Evolutionary conservation across 306 rosid genomes (phyloP), one percentile per base, ranked within the genome.

Genomic region (Dryas octopetala): DNA sequence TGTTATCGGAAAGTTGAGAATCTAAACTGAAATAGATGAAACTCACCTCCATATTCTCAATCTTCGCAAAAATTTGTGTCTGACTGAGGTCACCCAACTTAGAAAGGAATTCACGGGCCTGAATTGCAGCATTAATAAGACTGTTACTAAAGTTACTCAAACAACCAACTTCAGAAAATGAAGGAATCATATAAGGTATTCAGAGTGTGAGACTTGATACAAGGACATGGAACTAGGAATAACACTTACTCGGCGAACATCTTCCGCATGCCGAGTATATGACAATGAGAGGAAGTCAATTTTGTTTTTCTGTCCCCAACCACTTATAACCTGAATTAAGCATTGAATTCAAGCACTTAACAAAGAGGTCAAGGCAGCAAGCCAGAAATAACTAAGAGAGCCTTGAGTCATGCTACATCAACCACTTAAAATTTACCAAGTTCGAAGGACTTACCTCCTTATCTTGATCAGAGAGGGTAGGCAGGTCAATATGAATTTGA

Each of bases 391-490:
- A 57, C 32, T 19, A 38, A 19, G 7, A 73, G 7, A 78, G 62
- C 55, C 43, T 54, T 3, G 45, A 43, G 45, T 62, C 50, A 46
- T 40, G 52, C 52, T 7, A 26, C 6, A 41, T 13, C 19, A 71
- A 67, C 11, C 10, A 0, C 6, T 17, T 66, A 10, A 52, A 70
- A 51, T 10, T 48, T 32, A 48, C 12, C 9, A 50, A 19, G 32
- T 28, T 23, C 3, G 69, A 68, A 32, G 58, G 55, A 64, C 28
- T 59, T 70, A 84, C 98, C 96, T 96, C 91, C 91, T 89, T 88
- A 82, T 96, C 99, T 81, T 73, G 79, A 68, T 89, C 94, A 57
- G 98, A 76, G 64, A 96, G 99, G 55, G 99, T 96, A 74, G 99
- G 99, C 86, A 96, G 57, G 46, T 90, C 89, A 46, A 96, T 96